Evolutionary conservation across 2,329 filamentous ascomycete genomes (phyloP).

Genomic region (Trichocomaceae sp.): DNA sequence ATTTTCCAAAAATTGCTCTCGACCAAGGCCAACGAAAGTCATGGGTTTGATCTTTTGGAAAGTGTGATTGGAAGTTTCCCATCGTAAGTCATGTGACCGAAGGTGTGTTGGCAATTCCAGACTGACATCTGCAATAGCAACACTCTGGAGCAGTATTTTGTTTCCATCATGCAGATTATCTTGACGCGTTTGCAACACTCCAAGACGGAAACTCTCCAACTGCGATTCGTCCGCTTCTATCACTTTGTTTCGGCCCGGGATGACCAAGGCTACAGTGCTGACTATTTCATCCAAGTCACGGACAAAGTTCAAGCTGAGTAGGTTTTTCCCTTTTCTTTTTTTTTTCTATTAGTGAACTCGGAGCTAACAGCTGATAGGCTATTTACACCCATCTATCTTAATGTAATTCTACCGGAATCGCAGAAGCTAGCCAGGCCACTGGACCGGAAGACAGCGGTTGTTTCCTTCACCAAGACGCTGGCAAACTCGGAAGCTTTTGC

Average conservation of each 20-base stretch:
- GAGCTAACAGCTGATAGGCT: constrained; percentile 40
- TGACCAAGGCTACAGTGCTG: constrained; percentile 77
- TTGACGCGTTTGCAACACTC: constrained; percentile 65
- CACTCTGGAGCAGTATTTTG: constrained; percentile 68
- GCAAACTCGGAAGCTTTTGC: constrained; percentile 81
- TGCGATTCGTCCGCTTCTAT: constrained; percentile 89
- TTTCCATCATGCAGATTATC: constrained; percentile 71
- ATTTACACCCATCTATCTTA: constrained; percentile 79
- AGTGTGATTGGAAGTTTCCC: constrained; percentile 67
- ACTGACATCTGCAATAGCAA: constrained; percentile 37
- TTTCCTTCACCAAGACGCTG: constrained; percentile 88
- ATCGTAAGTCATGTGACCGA: no score
- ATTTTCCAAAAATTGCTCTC: constrained; percentile 89
- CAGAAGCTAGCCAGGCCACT: constrained; percentile 79
- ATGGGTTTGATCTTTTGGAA: constrained; percentile 87
- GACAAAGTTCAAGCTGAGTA: constrained; percentile 69
- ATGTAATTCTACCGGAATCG: constrained; percentile 79
- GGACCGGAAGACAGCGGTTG: constrained; percentile 87
- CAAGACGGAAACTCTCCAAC: constrained; percentile 76
- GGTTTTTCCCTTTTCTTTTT: constrained; percentile 19
- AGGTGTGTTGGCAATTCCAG: no score
- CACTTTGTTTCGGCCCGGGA: constrained; percentile 78
- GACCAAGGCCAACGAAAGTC: constrained; percentile 74
- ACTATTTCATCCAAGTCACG: constrained; percentile 83
- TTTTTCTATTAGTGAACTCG: not conserved